Conservation (phyloP, 2,329 filamentous ascomycete genomes). For the Ilyonectria sp. region DNA sequence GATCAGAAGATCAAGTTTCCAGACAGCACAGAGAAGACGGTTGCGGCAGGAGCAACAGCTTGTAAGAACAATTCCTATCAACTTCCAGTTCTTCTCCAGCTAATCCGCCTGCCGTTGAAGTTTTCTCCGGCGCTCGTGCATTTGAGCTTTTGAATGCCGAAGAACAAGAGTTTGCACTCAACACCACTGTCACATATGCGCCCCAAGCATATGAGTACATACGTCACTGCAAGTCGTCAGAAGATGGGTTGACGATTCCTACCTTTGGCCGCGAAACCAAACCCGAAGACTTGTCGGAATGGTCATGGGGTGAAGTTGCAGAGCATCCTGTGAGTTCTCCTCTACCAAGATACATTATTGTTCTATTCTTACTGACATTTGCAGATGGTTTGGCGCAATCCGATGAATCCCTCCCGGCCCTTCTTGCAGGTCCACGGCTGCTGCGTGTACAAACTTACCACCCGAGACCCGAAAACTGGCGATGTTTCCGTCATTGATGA, state of each 20-base stretch:
- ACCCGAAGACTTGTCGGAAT: slow-evolving; percentile 15
- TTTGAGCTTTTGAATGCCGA: slow-evolving; percentile 18
- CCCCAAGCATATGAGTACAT: slow-evolving; percentile 26
- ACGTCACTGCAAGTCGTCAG: slow-evolving; percentile 20
- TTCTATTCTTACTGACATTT: not conserved
- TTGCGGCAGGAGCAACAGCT: slow-evolving; percentile 21
- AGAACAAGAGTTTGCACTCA: slow-evolving; percentile 23
- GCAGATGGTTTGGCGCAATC: slow-evolving; percentile 25
- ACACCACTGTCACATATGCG: slow-evolving; percentile 22
- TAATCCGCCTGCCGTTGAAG: not conserved
- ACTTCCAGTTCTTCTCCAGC: not conserved
- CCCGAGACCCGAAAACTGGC: slow-evolving; percentile 14
- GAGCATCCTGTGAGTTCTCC: slow-evolving; percentile 16
- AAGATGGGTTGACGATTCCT: slow-evolving; percentile 18
- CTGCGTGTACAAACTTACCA: slow-evolving; percentile 22
- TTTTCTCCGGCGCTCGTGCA: slow-evolving; percentile 21
- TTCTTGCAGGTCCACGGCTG: slow-evolving; percentile 26
- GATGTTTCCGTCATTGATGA: slow-evolving; percentile 16
- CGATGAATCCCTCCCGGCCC: slow-evolving; percentile 6
- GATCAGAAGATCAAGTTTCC: slow-evolving; percentile 24
- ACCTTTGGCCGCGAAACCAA: slow-evolving; percentile 9
- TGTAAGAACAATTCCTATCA: not conserved
- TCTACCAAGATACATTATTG: not conserved
- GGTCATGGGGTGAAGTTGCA: slow-evolving; percentile 21
- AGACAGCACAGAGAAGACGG: slow-evolving; percentile 14